Evolutionary conservation across 805 yeast species (phyloP), one percentile per base, ranked within the genome.

Genomic region (Henningerozyma blattae): DNA sequence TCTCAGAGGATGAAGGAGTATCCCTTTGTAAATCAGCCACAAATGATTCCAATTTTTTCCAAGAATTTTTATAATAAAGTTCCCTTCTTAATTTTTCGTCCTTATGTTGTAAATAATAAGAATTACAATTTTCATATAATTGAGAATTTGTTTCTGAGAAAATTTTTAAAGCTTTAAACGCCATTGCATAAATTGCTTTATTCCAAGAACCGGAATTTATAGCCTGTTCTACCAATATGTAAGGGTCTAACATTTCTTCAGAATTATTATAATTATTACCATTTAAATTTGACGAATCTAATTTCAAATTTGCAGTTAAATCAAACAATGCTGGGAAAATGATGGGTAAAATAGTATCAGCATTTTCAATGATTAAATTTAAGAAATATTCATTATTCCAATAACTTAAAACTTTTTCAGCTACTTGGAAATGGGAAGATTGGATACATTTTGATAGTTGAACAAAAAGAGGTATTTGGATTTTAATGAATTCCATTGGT

Each of bases 311-410:
- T n/a, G 62, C 52, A 1, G 94, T 77, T 41, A 87, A 68, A 56
- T 87, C 95, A 56, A 85, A 89, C 43, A 91, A 67, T 2, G 95
- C 73, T 1, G 95, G 81, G 59, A 85, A 91, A 25, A 91, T 74
- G 30, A 91, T 86, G 19, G 98, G 97, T 47, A 91, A 63, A 35
- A 89, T 85, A 26, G 82, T 87, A 47, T 86, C 95, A 8, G 94
- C 87, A 55, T 82, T 82, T 50, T 91, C 97, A 15, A 93, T 84
- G 32, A 91, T 86, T 46, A 89, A 61, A 28, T 86, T 80, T 43
- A 87, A 72, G 56, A 91, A 87, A 61, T 84, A 87, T 52, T 91
- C 97, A 57, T 89, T 89, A 48, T 84, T 82, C 91, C 95, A 91
- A 58, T 75, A 85, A 53, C 87, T 81, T 39, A 91, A 70, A 2